Evolutionary conservation across 768 basidiomycete genomes (phyloP), one percentile per base, ranked within the genome.

Genomic region (Lentinula boryana): DNA sequence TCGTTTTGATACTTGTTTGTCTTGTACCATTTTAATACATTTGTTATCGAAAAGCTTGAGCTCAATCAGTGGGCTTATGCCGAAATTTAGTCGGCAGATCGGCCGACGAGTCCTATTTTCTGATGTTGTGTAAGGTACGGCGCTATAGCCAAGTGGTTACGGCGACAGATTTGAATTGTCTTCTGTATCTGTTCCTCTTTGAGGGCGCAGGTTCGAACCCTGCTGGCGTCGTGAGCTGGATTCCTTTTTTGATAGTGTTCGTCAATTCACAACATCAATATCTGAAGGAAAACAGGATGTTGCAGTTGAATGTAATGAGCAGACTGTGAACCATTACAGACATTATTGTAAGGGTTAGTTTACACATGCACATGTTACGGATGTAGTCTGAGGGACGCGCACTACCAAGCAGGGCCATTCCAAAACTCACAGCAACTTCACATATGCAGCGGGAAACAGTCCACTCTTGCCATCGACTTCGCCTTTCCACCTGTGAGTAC

Each of bases 121-220:
- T n/a, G n/a, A n/a, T n/a, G 3, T 32, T 13, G 1, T 12, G 21
- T 12, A 36, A 15, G 12, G 13, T 35, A 35, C 13, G 84, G 83
- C 84, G 83, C 85, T 84, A 85, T 86, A 85, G 84, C 84, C 82
- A 85, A 86, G 84, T 85, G 84, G 84, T 86, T 86, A 86, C 81
- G 80, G 84, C 84, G 85, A 85, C 83, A 84, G 83, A 86, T 60
- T 60, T 46, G 61, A 60, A 59, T 36, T 48, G 1, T 2, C 2
- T 31, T 9, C 35, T 10, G 2, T 46, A 57, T 57, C 40, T 57
- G 56, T 44, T 57, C 56, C 56, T 57, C 41, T 57, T 57, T 57
- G 56, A 57, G 56, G 56, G 56, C 41, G 41, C 41, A 57, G 55
- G 55, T 56, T 56, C 55, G 55, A 56, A 56, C 55, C 55, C 55